phyloP scores from a whole-genome alignment of 257 asterid genomes.

The Salvia hispanica region DNA sequence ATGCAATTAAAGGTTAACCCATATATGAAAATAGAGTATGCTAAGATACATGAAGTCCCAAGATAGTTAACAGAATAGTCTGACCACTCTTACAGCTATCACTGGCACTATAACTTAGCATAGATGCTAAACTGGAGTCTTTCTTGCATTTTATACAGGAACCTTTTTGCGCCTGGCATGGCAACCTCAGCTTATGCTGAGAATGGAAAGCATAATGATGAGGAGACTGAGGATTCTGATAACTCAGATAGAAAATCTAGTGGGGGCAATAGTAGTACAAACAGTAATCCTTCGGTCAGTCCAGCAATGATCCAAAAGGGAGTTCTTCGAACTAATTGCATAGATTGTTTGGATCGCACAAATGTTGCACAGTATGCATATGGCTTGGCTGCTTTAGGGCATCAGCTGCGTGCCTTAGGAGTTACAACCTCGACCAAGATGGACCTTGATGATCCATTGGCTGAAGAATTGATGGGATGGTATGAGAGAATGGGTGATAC shows the following conservation, averaged over 20 bases:
- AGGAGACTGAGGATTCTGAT: constrained; percentile 54
- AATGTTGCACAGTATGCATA: constrained; percentile 98
- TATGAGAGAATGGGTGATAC: constrained; percentile 99
- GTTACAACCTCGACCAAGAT: constrained; percentile 59
- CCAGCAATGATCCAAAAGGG: constrained; percentile 75
- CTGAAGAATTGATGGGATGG: constrained; percentile 83
- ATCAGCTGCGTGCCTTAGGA: constrained; percentile 81
- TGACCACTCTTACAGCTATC: not conserved
- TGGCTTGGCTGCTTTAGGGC: constrained; percentile 92
- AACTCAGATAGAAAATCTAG: constrained; percentile 47
- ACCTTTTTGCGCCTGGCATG: constrained; percentile 46
- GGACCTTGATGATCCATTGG: constrained; percentile 95
- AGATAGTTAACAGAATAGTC: constrained; percentile 17
- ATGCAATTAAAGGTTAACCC: not conserved
- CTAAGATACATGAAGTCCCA: not conserved
- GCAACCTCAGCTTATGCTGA: constrained; percentile 43
- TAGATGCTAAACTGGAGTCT: constrained; percentile 21
- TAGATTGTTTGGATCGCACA: constrained; percentile 97
- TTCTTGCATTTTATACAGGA: constrained; percentile 48
- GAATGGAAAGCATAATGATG: constrained; percentile 48
- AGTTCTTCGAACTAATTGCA: constrained; percentile 95
- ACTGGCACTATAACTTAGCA: not conserved
- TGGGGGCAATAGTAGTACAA: constrained; percentile 40
- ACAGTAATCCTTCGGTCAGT: constrained; percentile 52
- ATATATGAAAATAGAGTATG: not conserved